phyloP scores from a whole-genome alignment of 345 rosid genomes.

The Aethionema arabicum region DNA sequence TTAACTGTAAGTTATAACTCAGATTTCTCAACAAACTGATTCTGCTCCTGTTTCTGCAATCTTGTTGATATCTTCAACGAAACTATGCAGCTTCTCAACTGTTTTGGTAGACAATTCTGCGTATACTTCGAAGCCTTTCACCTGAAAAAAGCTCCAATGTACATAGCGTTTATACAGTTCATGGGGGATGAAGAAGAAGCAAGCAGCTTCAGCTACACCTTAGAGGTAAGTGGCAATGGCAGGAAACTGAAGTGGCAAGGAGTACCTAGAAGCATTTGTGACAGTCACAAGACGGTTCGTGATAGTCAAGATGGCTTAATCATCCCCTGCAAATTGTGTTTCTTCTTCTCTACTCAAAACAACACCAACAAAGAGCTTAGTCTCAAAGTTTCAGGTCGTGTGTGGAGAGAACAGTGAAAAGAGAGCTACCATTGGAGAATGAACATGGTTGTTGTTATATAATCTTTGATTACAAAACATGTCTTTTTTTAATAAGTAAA shows the following conservation, averaged over 20 bases:
- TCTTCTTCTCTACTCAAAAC: slow-evolving; percentile 42
- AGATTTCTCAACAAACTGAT: neutral
- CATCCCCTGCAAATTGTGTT: slow-evolving; percentile 48
- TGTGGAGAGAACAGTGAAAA: slow-evolving; percentile 48
- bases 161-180: slow-evolving; percentile 42
- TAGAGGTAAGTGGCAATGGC: slow-evolving; percentile 42
- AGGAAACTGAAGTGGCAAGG: slow-evolving; percentile 43
- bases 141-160: slow-evolving; percentile 38
- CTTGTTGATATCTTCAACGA: neutral
- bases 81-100: slow-evolving; percentile 39
- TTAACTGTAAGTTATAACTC: slow-evolving; percentile 52
- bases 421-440: neutral
- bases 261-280: slow-evolving; percentile 43
- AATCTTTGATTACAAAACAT: slow-evolving; percentile 5
- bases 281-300: slow-evolving; percentile 38
- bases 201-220: slow-evolving; percentile 41
- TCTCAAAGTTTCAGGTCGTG: slow-evolving; percentile 52
- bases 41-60: slow-evolving; percentile 10
- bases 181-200: slow-evolving; percentile 52
- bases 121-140: slow-evolving; percentile 45
- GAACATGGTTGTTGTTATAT: neutral
- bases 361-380: slow-evolving; percentile 42
- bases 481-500: slow-evolving; percentile 18
- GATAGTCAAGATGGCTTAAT: slow-evolving; percentile 46
- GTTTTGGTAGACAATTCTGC: slow-evolving; percentile 42